These are phyloP conservation scores for Lasiodiplodia citricola DNA, from an alignment of 2,329 filamentous ascomycete genomes.

Conservation along the genomic window DNA sequence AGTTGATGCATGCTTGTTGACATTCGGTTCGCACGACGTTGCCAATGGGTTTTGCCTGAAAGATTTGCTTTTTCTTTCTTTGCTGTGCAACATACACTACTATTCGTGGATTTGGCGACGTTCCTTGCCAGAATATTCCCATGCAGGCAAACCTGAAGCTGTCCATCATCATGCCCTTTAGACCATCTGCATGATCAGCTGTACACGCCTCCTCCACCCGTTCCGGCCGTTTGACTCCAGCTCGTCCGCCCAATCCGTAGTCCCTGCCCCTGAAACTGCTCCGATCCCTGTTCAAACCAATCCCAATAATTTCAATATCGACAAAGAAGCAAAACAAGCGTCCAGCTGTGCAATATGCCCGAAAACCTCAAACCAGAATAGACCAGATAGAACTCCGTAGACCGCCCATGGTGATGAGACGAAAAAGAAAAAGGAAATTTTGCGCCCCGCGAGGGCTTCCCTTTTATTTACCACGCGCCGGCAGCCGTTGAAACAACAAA, in stretches of 20 bases:
- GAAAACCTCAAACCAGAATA: neutral
- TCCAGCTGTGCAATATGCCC: conserved; percentile 14
- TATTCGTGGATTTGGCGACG: conserved; percentile 15
- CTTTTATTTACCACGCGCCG: conserved; percentile 23
- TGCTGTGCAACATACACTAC: conserved; percentile 19
- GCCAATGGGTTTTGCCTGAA: neutral
- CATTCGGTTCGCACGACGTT: no score
- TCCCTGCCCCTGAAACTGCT: neutral
- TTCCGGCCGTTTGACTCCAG: conserved; percentile 5
- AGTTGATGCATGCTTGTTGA: conserved; percentile 5
- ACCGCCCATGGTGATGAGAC: conserved; percentile 1
- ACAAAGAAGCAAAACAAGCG: conserved; percentile 17
- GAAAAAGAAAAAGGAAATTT: conserved; percentile 5
- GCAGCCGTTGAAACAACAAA: neutral
- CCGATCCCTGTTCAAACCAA: neutral
- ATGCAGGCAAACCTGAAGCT: conserved; percentile 9
- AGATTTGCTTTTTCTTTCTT: conserved; percentile 2
- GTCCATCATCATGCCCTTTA: conserved; percentile 6
- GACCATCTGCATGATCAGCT: conserved; percentile 15
- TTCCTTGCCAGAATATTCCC: conserved; percentile 8
- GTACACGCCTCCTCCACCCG: conserved; percentile 14
- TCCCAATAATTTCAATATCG: neutral
- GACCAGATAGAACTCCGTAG: conserved; percentile 7
- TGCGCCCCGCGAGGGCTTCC: conserved; percentile 12
- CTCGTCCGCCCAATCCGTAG: conserved; percentile 13